Evolutionary conservation across 75 land plant genomes (phyloP), one percentile per base, ranked within the genome.

Genomic region (Cryptomeria japonica): DNA sequence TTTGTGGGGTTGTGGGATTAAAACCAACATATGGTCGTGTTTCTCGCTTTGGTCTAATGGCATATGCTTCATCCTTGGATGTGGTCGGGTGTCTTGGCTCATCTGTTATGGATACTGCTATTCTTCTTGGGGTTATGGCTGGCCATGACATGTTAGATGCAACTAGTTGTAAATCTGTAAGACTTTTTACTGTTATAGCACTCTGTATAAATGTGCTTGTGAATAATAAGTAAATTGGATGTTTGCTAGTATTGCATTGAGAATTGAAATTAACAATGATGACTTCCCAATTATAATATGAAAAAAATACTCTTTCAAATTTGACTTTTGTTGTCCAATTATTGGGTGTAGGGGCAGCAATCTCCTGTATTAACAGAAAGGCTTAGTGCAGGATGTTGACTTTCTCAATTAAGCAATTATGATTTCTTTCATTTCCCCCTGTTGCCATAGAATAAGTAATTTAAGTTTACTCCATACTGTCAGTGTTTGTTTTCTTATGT

Each of bases 1-100:
- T 97, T 88, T 97, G 99, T 93, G 99, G 99, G 58, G 96, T 97
- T 86, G 99, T 97, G 25, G 99, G 99, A 16, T 10, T 97, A 73
- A 97, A 97, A 87, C 99, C 99, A 46, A 94, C 99, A 22, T 97
- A 97, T 91, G 99, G 99, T 8, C 98, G 98, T 49, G 95, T 97
- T 34, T 97, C 99, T 14, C 92, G 99, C 85, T 97, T 87, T 92
- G 99, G 99, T 3, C 92, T 97, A 15, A 95, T 97, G 98, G 99
- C 99, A 16, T 97, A 94, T 93, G 99, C 99, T 64, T 97, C 99
- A 22, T 97, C 99, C 19, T 90, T 97, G 86, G 99, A 97, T 92
- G 98, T 95, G 70, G 95, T 96, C 80, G 99, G 99, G 39, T 94
- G 98, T 86, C 92, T 97, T 87, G 94, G 98, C 34, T 87, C 95